Base-by-base conservation (phyloP, 106 monocot species). In the Allium sativum region DNA sequence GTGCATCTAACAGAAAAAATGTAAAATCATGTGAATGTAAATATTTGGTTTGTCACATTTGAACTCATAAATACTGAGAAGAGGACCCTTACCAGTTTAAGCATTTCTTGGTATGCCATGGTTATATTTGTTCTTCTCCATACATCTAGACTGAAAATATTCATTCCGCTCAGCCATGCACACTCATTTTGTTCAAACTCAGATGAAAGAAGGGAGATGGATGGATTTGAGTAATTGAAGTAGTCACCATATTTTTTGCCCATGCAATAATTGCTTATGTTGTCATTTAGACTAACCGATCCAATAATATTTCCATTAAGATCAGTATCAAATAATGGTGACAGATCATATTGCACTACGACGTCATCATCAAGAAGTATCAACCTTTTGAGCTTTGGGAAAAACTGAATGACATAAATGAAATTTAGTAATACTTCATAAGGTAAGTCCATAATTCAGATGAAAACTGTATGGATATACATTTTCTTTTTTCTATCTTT, bases 311-410 rank as follows among this genome's bases (percentile, higher is more conserved):
- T 75, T 12, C 62, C 82, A 52, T 64, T 66, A 21, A 82, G 82
- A 53, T 82, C 61, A 9, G 72, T 12, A 56, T 83, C 55, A 72
- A 72, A 87, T 66, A 87, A 56, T 42, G 70, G 60, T n/a, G 64
- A 16, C 64, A 79, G 54, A 52, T 87, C 82, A 43, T 51, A 61
- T 14, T 58, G 87, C 18, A 87, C 82, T n/a, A 87, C 74, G 10
- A 83, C 76, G 58, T 87, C 87, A 62, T 82, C 87, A 45, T 87
- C 82, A 12, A 87, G 65, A 60, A 87, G 59, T 20, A 87, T 77
- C 65, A 87, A 74, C 72, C 63, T 79, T 52, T 62, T 65, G 13
- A 87, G 74, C 69, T 86, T 79, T 9, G 86, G 86, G 46, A 82
- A 79, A 7, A 84, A 53, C 84, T 84, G 67, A 31, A 31, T 31